These are phyloP conservation scores for Chytriomyces confervae DNA, from an alignment of 192 early-diverging fungal species.

Conservation along the genomic window DNA sequence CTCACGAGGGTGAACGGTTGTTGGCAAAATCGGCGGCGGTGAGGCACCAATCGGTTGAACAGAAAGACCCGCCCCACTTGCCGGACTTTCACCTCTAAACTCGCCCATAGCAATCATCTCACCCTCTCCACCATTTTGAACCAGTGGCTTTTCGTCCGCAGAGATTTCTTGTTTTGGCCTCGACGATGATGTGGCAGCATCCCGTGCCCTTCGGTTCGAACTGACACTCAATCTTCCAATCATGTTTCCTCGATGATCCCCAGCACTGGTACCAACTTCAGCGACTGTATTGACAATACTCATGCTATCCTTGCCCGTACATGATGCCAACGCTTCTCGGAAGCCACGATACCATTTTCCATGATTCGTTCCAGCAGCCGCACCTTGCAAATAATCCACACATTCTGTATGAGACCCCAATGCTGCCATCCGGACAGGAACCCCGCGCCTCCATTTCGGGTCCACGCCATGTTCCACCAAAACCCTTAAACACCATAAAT, in stretches of 20 bases:
- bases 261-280: background rate
- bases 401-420: background rate
- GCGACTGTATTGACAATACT: background rate
- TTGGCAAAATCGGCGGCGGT: too few species aligned
- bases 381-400: conserved; percentile 15
- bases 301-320: background rate
- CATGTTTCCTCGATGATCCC: background rate
- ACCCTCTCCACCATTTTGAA: too few species aligned
- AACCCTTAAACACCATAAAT: conserved; percentile 12
- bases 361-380: background rate
- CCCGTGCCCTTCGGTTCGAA: background rate
- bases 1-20: too few species aligned
- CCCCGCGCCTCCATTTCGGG: conserved; percentile 3
- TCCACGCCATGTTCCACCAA: conserved; percentile 16
- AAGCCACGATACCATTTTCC: conserved; percentile 18
- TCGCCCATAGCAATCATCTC: too few species aligned
- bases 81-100: too few species aligned
- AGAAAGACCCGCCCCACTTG: too few species aligned
- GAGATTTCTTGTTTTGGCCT: too few species aligned
- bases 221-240: background rate
- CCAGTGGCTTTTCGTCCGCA: too few species aligned
- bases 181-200: background rate
- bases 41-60: too few species aligned
- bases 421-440: background rate
- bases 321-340: background rate